Base-by-base conservation (phyloP, 208 protist species). In the Trypanosoma caninum region DNA sequence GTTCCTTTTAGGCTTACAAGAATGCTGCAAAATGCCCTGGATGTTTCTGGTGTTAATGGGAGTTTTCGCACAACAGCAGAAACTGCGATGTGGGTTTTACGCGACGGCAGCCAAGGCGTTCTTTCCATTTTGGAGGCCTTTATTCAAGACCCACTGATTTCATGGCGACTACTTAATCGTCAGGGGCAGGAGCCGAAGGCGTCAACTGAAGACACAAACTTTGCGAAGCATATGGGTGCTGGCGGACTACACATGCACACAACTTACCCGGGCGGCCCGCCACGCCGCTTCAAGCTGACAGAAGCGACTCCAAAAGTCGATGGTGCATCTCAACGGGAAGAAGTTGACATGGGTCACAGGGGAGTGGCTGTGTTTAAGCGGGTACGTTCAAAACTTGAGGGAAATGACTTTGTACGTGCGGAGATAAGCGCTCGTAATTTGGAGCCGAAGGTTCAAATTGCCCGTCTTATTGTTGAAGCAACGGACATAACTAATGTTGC, bases 41-140 rank as follows among this genome's bases (percentile, higher is more conserved):
- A 99, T 73, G 97, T 99, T 2, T 95, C 77, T 38, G 98, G 98
- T 27, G 97, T 99, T 28, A 94, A 99, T 65, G 99, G 99, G 16
- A 94, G 88, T 11, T 99, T 97, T 80, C 88, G 97, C 22, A 79
- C 83, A 0, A 98, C 93, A 14, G 98, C 96, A 45, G 98, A 99
- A 69, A 85, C 78, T 2, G 95, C 98, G 1, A 99, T 99, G 97
- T 75, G 74, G 22, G 95, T 99, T 10, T 75, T 99, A 20, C 85
- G 99, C 20, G 80, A 98, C 14, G 94, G 99, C 54, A 98, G 98
- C 54, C 98, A 99, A 65, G 97, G 80, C 47, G 79, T 99, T 1
- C 97, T 99, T 66, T 97, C 98, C 18, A 92, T 99, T 42, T 83
- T 99, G 1, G 98, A 99, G 78, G 98, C 99, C 2, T 99, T 99